Conservation (phyloP, 2,329 filamentous ascomycete species). For the Epichloe sibirici region DNA sequence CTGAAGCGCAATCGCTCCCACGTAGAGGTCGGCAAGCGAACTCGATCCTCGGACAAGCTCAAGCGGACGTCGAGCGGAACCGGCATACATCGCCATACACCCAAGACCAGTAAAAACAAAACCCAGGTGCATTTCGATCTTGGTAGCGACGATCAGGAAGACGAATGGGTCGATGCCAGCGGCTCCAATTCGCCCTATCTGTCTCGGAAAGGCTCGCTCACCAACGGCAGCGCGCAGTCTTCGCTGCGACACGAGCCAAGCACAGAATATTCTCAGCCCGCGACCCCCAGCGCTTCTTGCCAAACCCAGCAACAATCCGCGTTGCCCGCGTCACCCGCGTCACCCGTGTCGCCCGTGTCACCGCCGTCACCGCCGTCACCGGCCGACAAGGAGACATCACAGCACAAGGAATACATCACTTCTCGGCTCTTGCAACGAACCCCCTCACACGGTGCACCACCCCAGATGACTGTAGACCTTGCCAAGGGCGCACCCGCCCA, state of each 20-base stretch:
- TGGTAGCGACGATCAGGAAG: conserved; percentile 35
- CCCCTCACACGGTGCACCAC: conserved; percentile 49
- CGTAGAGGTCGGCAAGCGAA: conserved; percentile 40
- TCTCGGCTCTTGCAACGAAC: conserved; percentile 54
- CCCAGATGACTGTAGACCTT: conserved; percentile 50
- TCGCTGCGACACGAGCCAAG: conserved; percentile 27
- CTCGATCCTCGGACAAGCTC: conserved; percentile 38
- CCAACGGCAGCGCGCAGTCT: conserved; percentile 34
- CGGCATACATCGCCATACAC: conserved; percentile 29
- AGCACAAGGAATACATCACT: conserved; percentile 55
- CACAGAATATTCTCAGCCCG: conserved; percentile 22
- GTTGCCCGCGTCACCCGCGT: too few species aligned
- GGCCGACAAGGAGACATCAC: conserved; percentile 29
- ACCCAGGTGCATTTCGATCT: conserved; percentile 52
- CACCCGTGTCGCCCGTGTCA: neutral
- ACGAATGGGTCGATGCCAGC: conserved; percentile 58
- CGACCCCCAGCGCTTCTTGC: conserved; percentile 19
- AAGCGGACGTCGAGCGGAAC: conserved; percentile 42
- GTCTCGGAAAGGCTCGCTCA: conserved; percentile 32
- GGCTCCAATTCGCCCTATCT: conserved; percentile 47
- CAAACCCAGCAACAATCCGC: conserved; percentile 2
- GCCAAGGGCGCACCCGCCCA: conserved; percentile 27
- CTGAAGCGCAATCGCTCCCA: conserved; percentile 50
- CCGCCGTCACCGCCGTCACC: conserved; percentile 4
- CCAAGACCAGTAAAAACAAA: conserved; percentile 31